Base-by-base conservation (phyloP, 495 filamentous ascomycete genomes). In the Aspergillus ostianus region DNA sequence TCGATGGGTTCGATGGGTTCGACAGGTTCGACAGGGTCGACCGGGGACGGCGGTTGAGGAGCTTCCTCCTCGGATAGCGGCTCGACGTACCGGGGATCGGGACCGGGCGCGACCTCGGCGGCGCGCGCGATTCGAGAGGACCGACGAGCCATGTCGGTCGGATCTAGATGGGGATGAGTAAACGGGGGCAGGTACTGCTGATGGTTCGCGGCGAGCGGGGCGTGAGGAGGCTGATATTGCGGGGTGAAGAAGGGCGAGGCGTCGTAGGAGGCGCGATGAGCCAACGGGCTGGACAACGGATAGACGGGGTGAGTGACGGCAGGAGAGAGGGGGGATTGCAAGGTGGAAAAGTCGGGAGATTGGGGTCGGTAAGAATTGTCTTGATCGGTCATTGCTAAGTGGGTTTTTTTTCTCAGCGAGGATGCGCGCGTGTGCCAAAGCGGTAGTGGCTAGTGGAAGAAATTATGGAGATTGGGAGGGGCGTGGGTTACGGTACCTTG, bases 311-410 rank as follows among this genome's bases (percentile, higher is more conserved):
- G 78, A 57, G 61, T 63, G 68, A 64, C 50, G 54, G 64, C 53
- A 57, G 70, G 64, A 36, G 65, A 53, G 59, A 69, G 59, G 20
- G 80, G 76, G 72, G 73, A 67, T 56, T 70, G 67, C 67, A 73
- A 74, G 63, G 71, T 76, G 60, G 71, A 77, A 75, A 82, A 80
- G 59, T 78, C 76, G 59, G 76, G 76, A 19, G 76, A 78, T 66
- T 69, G 76, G 56, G 76, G 76, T 64, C 74, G 69, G 58, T 78
- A 78, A 23, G 73, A 71, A 47, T 72, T 72, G 60, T 76, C 75
- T 60, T 71, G 73, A 55, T 77, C 73, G 60, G 75, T 76, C 76
- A 78, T 78, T 57, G 60, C 69, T 68, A 57, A 51, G 55, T 60
- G 56, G 57, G 57, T 61, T 59, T 30, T 30, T 30, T 30, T 8